phyloP scores from a whole-genome alignment of 2,329 filamentous ascomycete species.

The Chrysoporthe cubensis region DNA sequence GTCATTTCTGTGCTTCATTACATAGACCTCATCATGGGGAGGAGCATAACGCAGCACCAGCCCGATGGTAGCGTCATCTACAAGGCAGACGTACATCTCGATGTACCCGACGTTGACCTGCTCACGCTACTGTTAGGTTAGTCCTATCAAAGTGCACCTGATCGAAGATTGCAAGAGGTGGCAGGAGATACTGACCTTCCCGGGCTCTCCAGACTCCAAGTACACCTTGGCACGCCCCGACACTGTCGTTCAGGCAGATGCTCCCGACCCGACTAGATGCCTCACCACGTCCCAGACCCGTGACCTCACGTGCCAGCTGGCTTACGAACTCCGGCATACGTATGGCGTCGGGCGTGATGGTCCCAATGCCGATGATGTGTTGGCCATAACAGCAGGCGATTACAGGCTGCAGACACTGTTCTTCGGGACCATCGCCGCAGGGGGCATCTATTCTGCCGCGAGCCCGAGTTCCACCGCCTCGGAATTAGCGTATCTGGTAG shows the following conservation, averaged over 20 bases:
- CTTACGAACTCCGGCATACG: slow-evolving; percentile 55
- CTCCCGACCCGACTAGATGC: slow-evolving; percentile 54
- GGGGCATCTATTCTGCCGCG: slow-evolving; percentile 61
- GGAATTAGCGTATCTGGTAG: slow-evolving; percentile 54
- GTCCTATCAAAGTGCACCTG: background rate
- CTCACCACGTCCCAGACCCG: slow-evolving; percentile 58
- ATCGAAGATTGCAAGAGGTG: background rate
- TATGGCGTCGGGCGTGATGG: slow-evolving; percentile 57
- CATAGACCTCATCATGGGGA: slow-evolving; percentile 32
- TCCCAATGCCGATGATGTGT: slow-evolving; percentile 56
- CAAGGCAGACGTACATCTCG: slow-evolving; percentile 36
- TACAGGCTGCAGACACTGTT: slow-evolving; percentile 57
- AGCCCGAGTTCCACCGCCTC: slow-evolving; percentile 52
- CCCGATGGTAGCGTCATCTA: slow-evolving; percentile 43
- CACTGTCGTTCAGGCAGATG: slow-evolving; percentile 60
- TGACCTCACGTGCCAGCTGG: slow-evolving; percentile 54
- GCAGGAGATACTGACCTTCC: background rate
- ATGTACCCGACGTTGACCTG: slow-evolving; percentile 46
- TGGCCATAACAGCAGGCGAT: slow-evolving; percentile 60
- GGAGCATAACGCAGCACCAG: slow-evolving; percentile 35
- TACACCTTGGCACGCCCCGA: slow-evolving; percentile 45
- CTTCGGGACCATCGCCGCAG: slow-evolving; percentile 61
- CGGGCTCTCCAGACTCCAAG: slow-evolving; percentile 38
- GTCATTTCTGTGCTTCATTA: background rate
- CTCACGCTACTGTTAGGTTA: slow-evolving; percentile 50